Evolutionary conservation across 106 monocot species (phyloP).

Genomic region (Dendrobium huoshanense): DNA sequence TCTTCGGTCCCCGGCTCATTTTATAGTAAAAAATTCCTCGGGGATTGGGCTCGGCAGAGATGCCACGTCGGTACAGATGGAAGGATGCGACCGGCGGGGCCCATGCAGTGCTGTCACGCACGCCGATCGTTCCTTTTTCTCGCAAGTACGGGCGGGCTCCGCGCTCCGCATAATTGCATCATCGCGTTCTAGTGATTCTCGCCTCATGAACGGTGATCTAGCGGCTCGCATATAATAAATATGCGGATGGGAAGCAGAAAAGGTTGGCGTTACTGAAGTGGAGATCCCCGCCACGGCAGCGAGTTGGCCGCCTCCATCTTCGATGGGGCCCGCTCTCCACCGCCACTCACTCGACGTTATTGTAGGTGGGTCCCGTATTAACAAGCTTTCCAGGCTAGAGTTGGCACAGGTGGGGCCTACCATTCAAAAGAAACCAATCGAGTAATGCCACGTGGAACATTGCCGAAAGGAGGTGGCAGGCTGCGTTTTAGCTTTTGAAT

Average conservation of each 20-base stretch:
- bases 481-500: neutral
- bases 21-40: neutral
- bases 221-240: neutral
- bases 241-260: neutral
- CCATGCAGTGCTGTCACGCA: conserved; percentile 9
- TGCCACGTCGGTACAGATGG: neutral
- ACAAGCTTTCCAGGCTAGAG: conserved; percentile 3
- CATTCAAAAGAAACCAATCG: neutral
- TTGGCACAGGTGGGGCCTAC: neutral
- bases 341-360: conserved; percentile 9
- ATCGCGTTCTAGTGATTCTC: neutral
- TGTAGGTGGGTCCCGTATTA: neutral
- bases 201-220: neutral
- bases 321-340: conserved; percentile 1
- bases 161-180: neutral
- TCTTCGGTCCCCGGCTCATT: no score
- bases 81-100: conserved; percentile 4
- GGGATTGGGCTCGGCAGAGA: neutral
- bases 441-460: neutral
- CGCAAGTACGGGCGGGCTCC: neutral
- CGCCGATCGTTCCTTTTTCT: neutral
- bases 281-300: conserved; percentile 14
- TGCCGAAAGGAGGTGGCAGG: neutral
- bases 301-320: neutral
- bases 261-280: neutral